Evolutionary conservation across 2,329 filamentous ascomycete species (phyloP), one percentile per base, ranked within the genome.

Genomic region (Cladophialophora psammophila): DNA sequence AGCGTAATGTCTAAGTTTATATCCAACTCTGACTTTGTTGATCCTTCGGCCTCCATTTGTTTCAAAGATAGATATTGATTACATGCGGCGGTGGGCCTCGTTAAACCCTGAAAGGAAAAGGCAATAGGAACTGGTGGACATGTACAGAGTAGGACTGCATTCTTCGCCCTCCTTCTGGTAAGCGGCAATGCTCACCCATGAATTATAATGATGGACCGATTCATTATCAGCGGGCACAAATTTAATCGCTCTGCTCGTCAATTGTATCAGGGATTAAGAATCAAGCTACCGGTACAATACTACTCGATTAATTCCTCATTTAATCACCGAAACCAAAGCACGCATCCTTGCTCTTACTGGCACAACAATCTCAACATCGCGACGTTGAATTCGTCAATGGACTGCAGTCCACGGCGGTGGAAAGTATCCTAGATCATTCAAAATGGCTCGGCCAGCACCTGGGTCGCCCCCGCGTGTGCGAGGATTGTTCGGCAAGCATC

Each of bases 61-160:
- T 50, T 50, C 45, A 50, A 50, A 50, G 45, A 50, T 50, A 50
- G 45, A 50, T 50, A 26, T 20, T 50, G 18, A 26, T 26, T 20
- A 50, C 18, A 50, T 50, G 18, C 45, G 3, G 45, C 20, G 26
- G 45, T n/a, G 18, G 45, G 18, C 20, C 45, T 50, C 45, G 45
- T 20, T 20, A 50, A 26, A 1, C 18, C 13, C 7, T 18, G 9
- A 50, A 8, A 7, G 45, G 45, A 20, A 38, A 38, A 38, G 36
- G 36, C 9, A 38, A 13, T 9, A 9, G 9, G 8, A 38, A 8
- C 26, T 3, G 6, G 45, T 50, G 4, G 45, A 26, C 4, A 26
- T 50, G 26, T 3, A 50, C 26, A 9, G 18, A 9, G 36, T 10
- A 7, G 26, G 2, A 26, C 26, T 2, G 26, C 26, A 26, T 26